Evolutionary conservation across 2,329 filamentous ascomycete species (phyloP), one percentile per base, ranked within the genome.

Genomic region (Colletotrichum tabaci): DNA sequence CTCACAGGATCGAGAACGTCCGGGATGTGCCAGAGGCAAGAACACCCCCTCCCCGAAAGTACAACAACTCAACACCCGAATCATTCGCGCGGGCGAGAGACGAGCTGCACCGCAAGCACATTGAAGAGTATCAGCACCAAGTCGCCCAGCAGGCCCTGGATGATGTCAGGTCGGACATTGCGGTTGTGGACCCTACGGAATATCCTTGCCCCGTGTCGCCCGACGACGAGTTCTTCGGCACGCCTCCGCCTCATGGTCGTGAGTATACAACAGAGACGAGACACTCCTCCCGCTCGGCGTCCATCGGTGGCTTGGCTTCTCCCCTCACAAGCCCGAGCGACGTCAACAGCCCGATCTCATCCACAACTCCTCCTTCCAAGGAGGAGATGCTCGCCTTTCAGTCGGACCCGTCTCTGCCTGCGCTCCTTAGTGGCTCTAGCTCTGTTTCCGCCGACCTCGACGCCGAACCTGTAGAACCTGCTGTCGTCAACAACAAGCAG

Each of bases 361-460:
- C 82, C 2, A 69, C 80, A 63, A 82, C 82, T 53, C 78, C 78
- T 8, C 79, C 82, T 5, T 80, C 80, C 26, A 84, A 84, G 71
- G 86, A 87, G 7, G 82, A 85, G 10, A 86, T 87, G 75, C 76
- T 87, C 18, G 83, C 82, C 3, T 91, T 90, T 77, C 88, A 88
- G 66, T 92, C 90, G 3, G 90, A 92, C 63, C 90, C 89, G 0
- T 92, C 90, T 6, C 80, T 92, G 3, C 90, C 90, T 13, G 89
- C 90, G 8, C 81, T 92, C 9, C 83, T 92, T 13, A 92, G 90
- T 67, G 88, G 90, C 13, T 88, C 89, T 10, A 91, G 89, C 76
- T 92, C 90, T 2, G 86, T 91, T 12, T 92, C 89, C 16, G 89
- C 88, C 1, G 90, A 91, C 74, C 82, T 87, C 26, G 90, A 92